These are phyloP conservation scores for Neocucurbitaria cava DNA, from an alignment of 2,329 filamentous ascomycete genomes.

Conservation along the genomic window DNA sequence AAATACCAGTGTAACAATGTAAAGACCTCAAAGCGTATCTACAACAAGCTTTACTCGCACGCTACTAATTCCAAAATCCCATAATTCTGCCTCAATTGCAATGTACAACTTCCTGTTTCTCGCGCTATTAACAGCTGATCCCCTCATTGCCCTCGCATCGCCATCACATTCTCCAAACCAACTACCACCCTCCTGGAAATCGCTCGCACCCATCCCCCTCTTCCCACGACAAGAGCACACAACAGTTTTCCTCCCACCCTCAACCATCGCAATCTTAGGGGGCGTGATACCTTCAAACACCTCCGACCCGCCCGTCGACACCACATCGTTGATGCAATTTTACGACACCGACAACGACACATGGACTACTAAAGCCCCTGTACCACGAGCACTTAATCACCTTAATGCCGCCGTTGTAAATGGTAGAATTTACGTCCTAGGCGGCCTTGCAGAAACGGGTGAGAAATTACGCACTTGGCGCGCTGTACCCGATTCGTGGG, in stretches of 20 bases:
- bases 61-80: neutral
- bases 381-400: conserved; percentile 33
- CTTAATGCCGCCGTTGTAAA: conserved; percentile 27
- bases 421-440: conserved; percentile 33
- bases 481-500: conserved; percentile 14
- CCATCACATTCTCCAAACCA: neutral
- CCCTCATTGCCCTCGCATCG: neutral
- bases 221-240: conserved; percentile 34
- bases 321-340: conserved; percentile 26
- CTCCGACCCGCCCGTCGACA: conserved; percentile 9
- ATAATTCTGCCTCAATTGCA: neutral
- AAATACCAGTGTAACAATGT: neutral
- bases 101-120: neutral
- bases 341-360: conserved; percentile 25
- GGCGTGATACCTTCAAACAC: conserved; percentile 23
- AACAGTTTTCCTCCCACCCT: conserved; percentile 26
- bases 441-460: conserved; percentile 21
- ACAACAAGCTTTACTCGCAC: neutral
- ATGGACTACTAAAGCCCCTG: conserved; percentile 22
- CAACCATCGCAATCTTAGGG: conserved; percentile 29
- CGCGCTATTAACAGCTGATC: neutral
- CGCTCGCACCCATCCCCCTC: conserved; percentile 22
- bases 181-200: conserved; percentile 11
- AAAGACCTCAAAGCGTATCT: neutral
- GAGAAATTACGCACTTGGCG: conserved; percentile 15